A percentile compares a stretch with the other conserved stretches of the same genome.
Evolutionary conservation across 257 asterid genomes (phyloP).

Genomic region (Ocimum tenuiflorum): DNA sequence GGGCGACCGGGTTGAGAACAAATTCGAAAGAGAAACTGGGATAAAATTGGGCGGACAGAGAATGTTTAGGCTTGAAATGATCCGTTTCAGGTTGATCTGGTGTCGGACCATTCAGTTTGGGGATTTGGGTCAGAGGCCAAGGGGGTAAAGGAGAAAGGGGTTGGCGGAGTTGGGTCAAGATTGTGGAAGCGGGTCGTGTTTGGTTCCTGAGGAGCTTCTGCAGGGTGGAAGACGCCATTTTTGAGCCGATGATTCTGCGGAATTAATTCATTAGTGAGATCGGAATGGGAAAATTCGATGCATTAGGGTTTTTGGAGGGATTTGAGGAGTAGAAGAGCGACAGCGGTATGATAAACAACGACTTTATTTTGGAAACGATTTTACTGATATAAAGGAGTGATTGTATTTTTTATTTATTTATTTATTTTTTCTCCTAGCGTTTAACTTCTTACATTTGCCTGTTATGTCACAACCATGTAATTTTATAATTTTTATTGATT

Average conservation of each 20-base stretch:
- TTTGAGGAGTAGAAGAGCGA: too few species aligned
- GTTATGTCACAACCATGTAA: too few species aligned
- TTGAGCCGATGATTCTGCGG: not conserved
- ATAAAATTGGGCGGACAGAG: slow-evolving; percentile 21
- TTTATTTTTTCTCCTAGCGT: too few species aligned
- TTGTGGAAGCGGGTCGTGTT: slow-evolving; percentile 31
- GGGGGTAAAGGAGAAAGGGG: slow-evolving; percentile 26
- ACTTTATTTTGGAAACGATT: too few species aligned
- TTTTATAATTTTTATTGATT: too few species aligned
- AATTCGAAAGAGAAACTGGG: slow-evolving; percentile 51
- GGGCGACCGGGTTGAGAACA: slow-evolving; percentile 41
- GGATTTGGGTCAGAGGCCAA: slow-evolving; percentile 6
- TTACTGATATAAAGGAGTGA: too few species aligned
- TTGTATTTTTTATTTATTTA: too few species aligned
- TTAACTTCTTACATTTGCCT: too few species aligned
- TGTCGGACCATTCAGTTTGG: slow-evolving; percentile 19
- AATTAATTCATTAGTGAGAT: slow-evolving; percentile 6
- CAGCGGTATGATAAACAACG: too few species aligned
- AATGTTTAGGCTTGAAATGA: slow-evolving; percentile 13
- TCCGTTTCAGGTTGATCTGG: slow-evolving; percentile 11
- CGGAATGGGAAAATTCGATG: too few species aligned
- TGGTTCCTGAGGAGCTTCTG: slow-evolving; percentile 41
- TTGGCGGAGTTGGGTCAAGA: slow-evolving; percentile 26
- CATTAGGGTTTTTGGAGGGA: too few species aligned
- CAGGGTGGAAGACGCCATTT: slow-evolving; percentile 44